Base-by-base conservation (phyloP, 2,329 filamentous ascomycete species). In the Pseudocercospora crystallina region DNA sequence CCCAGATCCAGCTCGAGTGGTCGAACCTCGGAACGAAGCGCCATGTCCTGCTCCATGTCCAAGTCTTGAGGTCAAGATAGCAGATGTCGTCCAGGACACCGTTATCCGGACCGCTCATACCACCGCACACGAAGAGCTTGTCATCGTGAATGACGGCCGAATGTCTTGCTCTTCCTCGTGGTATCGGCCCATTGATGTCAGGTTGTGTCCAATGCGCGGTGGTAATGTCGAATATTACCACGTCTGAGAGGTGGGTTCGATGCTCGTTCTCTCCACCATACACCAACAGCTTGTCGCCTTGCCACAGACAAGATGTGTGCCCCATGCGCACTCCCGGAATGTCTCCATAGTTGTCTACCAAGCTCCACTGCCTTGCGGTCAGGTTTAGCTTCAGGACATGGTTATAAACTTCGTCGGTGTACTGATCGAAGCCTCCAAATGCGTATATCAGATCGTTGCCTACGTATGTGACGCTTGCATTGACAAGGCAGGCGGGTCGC, bases 241-340 rank as follows among this genome's bases (percentile, higher is more conserved):
- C 83, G 69, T 99, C 94, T 41, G 91, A 95, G 10, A 99, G 84
- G 68, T 96, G 96, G 50, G 91, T 91, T 60, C 91, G 84, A 67
- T 97, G 94, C 69, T 99, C 94, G 71, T 99, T 99, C 74, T 99
- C 94, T 59, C 94, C 94, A 49, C 94, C 94, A 67, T 96, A 99
- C 1, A 99, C 90, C 2, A 99, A 80, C n/a, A 99, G 78, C 71
- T 97, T 97, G 71, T 92, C 87, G 54, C 89, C 90, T 72, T 95
- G 84, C 76, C 96, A 96, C 1, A 99, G 79, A 31, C 89, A 96
- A 26, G 94, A 91, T 38, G 94, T 97, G 68, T 99, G 94, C 90
- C 91, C 92, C 94, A 97, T 97, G 60, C 92, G 85, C 43, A 97
- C 92, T 11, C 92, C 92, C 4, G 92, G 92, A 59, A 97, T 97